Evolutionary conservation across 2,329 filamentous ascomycete genomes (phyloP), one percentile per base, ranked within the genome.

Genomic region (Cercospora sp.): DNA sequence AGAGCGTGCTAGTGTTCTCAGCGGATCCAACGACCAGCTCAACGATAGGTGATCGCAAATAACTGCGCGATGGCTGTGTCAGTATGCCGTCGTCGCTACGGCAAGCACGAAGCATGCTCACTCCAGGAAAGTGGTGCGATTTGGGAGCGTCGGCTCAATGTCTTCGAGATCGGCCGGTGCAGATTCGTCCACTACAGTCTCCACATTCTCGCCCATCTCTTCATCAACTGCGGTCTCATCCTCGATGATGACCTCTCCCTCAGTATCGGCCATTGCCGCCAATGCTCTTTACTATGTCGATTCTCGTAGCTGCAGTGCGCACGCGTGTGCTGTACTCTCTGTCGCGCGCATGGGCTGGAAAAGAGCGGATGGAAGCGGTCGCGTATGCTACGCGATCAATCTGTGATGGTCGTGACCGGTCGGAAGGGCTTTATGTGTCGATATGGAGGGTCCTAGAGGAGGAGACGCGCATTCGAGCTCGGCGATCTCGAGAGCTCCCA

Each of bases 1-100:
- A 89, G 67, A 97, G 85, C 33, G 88, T 83, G 9, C 87, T 88
- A 74, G 87, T 84, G 1, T 81, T 78, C 4, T 88, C 87, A 65
- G 84, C 88, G 59, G 81, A 80, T 68, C 82, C 82, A 40, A 83
- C 79, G 4, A 80, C 60, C 2, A 85, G 75, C 68, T 84, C 79
- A 57, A 85, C 75, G 40, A 85, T 83, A 0, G 83, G 81, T 23
- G 82, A 84, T 73, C 81, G 81, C 64, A 85, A 77, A 72, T 83
- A 79, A 77, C 83, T 84, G 67, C 45, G 20, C n/a, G 48, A 18
- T 31, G 20, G 13, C 13, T 28, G 5, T 26, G 26, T 68, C 5
- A 66, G 60, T 7, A 53, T 53, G 10, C 18, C 40, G 9, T 33
- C 6, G 3, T 45, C 36, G 45, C 23, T 3, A n/a, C 16, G 31